Base-by-base conservation (phyloP, 163 green algal species). In the Prototheca wickerhamii region DNA sequence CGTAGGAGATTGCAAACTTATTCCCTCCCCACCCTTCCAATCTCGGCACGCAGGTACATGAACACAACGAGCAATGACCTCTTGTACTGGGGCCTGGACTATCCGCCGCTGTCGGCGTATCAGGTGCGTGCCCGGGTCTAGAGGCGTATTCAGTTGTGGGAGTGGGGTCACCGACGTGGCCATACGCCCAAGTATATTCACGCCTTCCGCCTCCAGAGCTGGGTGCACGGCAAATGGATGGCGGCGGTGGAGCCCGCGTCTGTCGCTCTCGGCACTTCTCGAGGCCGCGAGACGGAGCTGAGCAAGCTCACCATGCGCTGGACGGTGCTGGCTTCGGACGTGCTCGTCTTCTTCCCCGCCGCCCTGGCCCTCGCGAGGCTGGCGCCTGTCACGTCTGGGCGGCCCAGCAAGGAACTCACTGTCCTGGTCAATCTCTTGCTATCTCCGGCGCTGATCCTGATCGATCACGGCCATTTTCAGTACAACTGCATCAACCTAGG, bases 401-500 rank as follows among this genome's bases (percentile, higher is more conserved):
- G 51, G 23, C 28, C 34, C 25, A 23, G 3, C 18, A 12, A 60
- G n/a, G 35, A 56, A 52, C 20, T 67, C 2, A 75, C 67, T 61
- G 53, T 82, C 18, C 75, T 93, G 0, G 64, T 72, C 1, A 63
- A 76, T 4, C 49, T 81, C 31, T 71, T 96, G 18, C 78, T 97
- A 28, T 83, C 94, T 68, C 93, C 93, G 7, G 83, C 81, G 2
- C 51, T 80, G 1, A 43, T 98, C 5, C 71, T 98, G 4, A 93
- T 96, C n/a, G 93, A 99, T 78, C 93, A 99, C 68, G 93, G 91
- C 3, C 93, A 99, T 76, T 99, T 99, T 65, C 93, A 98, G 76
- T 99, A 96, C 83, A 99, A 99, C 76, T 83, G 79, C 83, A 95
- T 98, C 60, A 91, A 83, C 65, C 82, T 99, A 26, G 93, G 91